phyloP scores from a whole-genome alignment of 31 red algal genomes.

The Endocladia muricata region DNA sequence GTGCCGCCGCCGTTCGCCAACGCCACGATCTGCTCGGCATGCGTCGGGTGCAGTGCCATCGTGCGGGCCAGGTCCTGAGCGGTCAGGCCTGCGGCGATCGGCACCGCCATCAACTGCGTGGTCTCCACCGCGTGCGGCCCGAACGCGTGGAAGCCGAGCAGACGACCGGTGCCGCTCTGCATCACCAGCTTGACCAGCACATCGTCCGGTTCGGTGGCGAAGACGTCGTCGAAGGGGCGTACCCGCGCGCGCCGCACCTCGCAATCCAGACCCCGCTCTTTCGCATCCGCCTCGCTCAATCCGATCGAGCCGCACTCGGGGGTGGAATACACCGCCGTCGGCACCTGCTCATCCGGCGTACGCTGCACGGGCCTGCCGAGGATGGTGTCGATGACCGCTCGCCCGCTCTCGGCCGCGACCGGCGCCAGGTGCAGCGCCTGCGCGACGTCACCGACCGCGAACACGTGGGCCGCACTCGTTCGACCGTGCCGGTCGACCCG shows the following conservation, averaged over 20 bases:
- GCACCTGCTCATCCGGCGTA: conserved; percentile 78
- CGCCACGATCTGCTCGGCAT: no score
- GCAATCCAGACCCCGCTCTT: conserved; percentile 58
- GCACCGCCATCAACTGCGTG: conserved; percentile 92
- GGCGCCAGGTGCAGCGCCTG: conserved; percentile 99
- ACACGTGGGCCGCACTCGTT: conserved; percentile 70
- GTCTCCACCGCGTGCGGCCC: conserved; percentile 96
- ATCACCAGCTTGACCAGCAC: conserved; percentile 95
- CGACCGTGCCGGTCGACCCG: conserved; percentile 58
- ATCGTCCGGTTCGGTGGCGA: conserved; percentile 91
- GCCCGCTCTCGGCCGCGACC: conserved; percentile 92
- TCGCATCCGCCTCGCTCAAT: conserved; percentile 76
- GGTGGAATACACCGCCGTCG: conserved; percentile 95
- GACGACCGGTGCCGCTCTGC: conserved; percentile 73
- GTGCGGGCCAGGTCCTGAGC: conserved; percentile 92
- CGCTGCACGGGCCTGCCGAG: conserved; percentile 54
- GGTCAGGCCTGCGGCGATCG: conserved; percentile 77
- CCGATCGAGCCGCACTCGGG: conserved; percentile 96
- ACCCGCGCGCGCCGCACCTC: conserved; percentile 90
- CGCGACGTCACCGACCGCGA: conserved; percentile 95
- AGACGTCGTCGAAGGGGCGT: conserved; percentile 90
- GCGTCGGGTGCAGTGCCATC: no score
- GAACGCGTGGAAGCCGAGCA: conserved; percentile 94
- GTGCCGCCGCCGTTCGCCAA: no score
- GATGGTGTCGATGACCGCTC: conserved; percentile 89